phyloP scores from a whole-genome alignment of 306 rosid species.

The Senna siamea region DNA sequence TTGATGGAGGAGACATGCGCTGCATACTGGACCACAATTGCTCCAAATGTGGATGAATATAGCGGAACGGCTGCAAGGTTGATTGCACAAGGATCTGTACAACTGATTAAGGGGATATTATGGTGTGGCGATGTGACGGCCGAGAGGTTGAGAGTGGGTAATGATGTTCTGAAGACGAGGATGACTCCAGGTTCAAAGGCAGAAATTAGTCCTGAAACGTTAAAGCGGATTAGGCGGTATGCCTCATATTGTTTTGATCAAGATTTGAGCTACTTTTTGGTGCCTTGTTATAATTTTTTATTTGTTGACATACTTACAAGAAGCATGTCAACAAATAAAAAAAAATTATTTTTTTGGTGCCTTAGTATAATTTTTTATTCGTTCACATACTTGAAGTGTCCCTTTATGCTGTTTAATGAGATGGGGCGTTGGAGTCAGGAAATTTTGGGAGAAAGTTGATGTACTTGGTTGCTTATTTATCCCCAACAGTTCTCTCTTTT shows the following conservation, averaged over 20 bases:
- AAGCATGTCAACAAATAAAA: too few relatives aligned
- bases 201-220: conserved; percentile 73
- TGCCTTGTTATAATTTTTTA: not conserved
- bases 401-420: too few relatives aligned
- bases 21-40: conserved; percentile 93
- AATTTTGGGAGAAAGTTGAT: too few relatives aligned
- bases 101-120: conserved; percentile 77
- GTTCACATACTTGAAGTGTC: too few relatives aligned
- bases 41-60: conserved; percentile 94
- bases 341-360: too few relatives aligned
- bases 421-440: too few relatives aligned
- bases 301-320: not conserved
- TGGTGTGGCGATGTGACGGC: conserved; percentile 98
- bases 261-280: conserved; percentile 2
- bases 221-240: conserved; percentile 85
- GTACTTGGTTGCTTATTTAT: too few relatives aligned
- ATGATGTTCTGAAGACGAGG: conserved; percentile 77
- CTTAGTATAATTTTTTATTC: too few relatives aligned
- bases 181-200: conserved; percentile 47
- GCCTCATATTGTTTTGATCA: conserved; percentile 12
- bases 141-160: conserved; percentile 86
- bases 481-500: too few relatives aligned
- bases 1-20: conserved; percentile 69
- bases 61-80: conserved; percentile 72
- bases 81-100: conserved; percentile 82